Evolutionary conservation across 2,329 filamentous ascomycete species (phyloP), one percentile per base, ranked within the genome.

Genomic region (Cercospora zeae-maydis): DNA sequence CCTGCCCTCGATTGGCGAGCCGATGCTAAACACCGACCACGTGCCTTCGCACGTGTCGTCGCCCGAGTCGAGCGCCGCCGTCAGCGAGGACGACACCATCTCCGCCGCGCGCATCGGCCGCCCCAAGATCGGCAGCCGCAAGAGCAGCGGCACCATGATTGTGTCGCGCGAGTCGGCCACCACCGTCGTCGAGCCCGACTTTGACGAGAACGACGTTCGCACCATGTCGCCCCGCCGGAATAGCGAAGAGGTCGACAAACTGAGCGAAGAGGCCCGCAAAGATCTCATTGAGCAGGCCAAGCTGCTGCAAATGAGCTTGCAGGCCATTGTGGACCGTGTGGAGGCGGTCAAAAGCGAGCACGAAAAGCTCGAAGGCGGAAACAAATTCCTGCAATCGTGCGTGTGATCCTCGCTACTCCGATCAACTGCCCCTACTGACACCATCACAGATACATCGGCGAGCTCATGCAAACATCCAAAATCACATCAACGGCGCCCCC

Each of bases 301-400:
- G 76, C 86, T 87, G 52, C 82, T 98, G 30, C 95, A 99, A 78
- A 91, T 92, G 59, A 96, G 92, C 30, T 86, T 99, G 34, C 83
- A 96, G 65, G 91, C 89, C 66, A 89, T 98, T 47, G 92, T 96
- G 69, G 91, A 96, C 77, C 90, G 92, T 57, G 96, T 98, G 75
- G 95, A 99, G 74, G 91, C 91, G 31, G 93, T 98, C 67, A 91
- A 92, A 77, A 89, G 90, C 70, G 93, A 98, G 75, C 93, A 99
- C 75, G 92, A 97, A 79, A 97, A 96, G 78, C 86, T 99, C 59
- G 93, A 98, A 77, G 95, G 85, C 76, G 93, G 97, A 77, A 99
- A 99, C 83, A 93, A 92, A 73, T 97, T 98, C 74, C 80, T 99
- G 53, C 93, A 98, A 77, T 82, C 80, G 80, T 82, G 73, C 60